These are phyloP conservation scores for Gastrolobium villosum DNA, from an alignment of 306 rosid genomes.

Conservation along the genomic window DNA sequence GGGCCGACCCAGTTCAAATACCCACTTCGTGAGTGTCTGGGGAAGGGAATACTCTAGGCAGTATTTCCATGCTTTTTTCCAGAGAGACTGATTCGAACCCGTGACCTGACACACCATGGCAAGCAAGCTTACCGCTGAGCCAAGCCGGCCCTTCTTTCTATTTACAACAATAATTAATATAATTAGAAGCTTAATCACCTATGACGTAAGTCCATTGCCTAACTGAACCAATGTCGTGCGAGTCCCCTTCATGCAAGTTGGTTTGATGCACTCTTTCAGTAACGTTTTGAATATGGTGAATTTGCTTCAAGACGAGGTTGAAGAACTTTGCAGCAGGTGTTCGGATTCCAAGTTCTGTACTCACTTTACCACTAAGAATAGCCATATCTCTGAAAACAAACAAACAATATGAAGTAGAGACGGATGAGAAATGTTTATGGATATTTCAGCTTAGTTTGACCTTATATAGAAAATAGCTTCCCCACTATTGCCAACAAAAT, in stretches of 20 bases:
- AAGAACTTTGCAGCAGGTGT: constrained; percentile 6
- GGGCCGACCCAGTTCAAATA: no score
- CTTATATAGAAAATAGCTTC: no score
- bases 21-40: no score
- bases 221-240: constrained; percentile 12
- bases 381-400: constrained; percentile 23
- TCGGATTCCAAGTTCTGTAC: background rate
- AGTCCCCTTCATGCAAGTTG: background rate
- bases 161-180: no score
- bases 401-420: background rate
- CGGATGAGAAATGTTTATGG: background rate
- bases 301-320: background rate
- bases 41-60: no score
- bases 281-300: background rate
- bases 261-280: constrained; percentile 2
- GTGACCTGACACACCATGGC: no score
- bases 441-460: background rate
- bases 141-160: no score
- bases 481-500: no score
- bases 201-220: constrained; percentile 11
- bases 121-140: no score
- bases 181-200: background rate
- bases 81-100: no score
- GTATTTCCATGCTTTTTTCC: no score
- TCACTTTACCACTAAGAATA: background rate